A percentile compares a stretch with the other conserved stretches of the same genome.
Conservation (phyloP, 164 flowering plant species). For the Cinnamomum micranthum region DNA sequence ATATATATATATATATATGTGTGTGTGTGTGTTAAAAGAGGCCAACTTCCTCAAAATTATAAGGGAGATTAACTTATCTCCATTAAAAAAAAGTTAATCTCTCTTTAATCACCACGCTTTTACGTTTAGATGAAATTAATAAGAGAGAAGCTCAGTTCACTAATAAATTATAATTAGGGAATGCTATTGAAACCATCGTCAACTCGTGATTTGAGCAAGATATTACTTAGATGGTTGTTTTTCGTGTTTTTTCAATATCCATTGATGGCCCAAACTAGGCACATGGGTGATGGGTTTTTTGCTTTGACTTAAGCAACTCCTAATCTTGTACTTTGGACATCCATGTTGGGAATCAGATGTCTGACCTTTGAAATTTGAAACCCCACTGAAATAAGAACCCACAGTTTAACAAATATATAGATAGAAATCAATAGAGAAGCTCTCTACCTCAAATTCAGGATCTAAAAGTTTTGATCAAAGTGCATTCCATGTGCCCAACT, state of each 20-base stretch:
- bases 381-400: constrained; percentile 9
- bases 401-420: background rate
- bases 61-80: background rate
- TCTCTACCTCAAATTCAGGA: constrained; percentile 27
- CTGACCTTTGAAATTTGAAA: constrained; percentile 15
- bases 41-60: too few relatives aligned
- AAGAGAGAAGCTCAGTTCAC: background rate
- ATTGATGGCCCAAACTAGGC: background rate
- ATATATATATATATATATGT: too few relatives aligned
- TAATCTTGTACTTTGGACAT: constrained; percentile 10
- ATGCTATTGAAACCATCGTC: background rate
- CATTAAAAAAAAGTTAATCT: background rate
- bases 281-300: background rate
- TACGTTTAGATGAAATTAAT: background rate
- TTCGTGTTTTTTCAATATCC: background rate
- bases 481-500: constrained; percentile 34
- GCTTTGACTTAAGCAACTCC: constrained; percentile 1
- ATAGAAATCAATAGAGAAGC: background rate
- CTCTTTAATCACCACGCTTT: background rate
- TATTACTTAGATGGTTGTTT: background rate
- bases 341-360: constrained; percentile 12
- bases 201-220: background rate
- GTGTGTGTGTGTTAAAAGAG: too few relatives aligned
- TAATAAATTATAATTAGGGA: background rate
- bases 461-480: constrained; percentile 23